A percentile compares a stretch with the other conserved stretches of the same genome.
These are phyloP conservation scores for Termitomyces sp. DNA, from an alignment of 768 basidiomycete species.

Conservation along the genomic window DNA sequence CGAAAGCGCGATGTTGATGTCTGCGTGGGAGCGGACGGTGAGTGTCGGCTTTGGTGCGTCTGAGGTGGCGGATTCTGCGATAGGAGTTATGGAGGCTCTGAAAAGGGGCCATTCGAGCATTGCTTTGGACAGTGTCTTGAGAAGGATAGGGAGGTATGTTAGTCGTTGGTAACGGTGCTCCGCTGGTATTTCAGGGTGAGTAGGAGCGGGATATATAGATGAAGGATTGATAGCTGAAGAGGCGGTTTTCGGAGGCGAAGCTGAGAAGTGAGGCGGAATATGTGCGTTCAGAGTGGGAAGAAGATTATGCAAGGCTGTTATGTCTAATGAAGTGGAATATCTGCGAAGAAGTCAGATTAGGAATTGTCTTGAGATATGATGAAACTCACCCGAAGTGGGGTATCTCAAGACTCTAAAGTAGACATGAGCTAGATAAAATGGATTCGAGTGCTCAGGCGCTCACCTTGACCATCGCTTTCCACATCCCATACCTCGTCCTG, in stretches of 20 bases:
- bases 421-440: background rate
- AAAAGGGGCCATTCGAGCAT: conserved; percentile 87
- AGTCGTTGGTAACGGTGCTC: conserved; percentile 58
- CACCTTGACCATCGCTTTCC: conserved; percentile 86
- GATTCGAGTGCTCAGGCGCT: conserved; percentile 4
- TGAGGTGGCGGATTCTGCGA: no score
- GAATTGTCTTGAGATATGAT: background rate
- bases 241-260: conserved; percentile 17
- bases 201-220: conserved; percentile 34
- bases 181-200: conserved; percentile 41
- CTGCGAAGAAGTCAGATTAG: conserved; percentile 27
- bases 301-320: conserved; percentile 63
- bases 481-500: conserved; percentile 80
- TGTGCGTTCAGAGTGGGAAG: conserved; percentile 63
- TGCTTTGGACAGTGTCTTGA: conserved; percentile 77
- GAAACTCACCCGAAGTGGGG: conserved; percentile 73
- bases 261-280: conserved; percentile 58
- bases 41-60: no score
- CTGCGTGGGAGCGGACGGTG: no score
- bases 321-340: conserved; percentile 72
- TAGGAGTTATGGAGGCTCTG: conserved; percentile 65
- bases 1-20: no score
- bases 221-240: conserved; percentile 33
- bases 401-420: conserved; percentile 71
- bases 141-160: conserved; percentile 79